A percentile compares a stretch with the other conserved stretches of the same genome.
These are phyloP conservation scores for Tetracladium setigerum DNA, from an alignment of 495 filamentous ascomycete genomes.

Conservation along the genomic window DNA sequence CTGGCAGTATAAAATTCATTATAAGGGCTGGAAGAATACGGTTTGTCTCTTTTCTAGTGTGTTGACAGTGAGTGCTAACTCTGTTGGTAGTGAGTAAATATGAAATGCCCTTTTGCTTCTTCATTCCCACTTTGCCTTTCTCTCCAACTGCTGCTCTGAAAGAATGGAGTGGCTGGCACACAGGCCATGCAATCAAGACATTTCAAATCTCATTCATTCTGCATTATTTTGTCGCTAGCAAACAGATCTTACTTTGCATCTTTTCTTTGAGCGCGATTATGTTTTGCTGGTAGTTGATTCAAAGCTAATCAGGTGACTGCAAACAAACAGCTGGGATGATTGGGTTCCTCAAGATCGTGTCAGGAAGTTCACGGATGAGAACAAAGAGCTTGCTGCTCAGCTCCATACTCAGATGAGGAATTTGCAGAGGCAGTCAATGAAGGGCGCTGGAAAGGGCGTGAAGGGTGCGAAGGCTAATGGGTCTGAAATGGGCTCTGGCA, in stretches of 20 bases:
- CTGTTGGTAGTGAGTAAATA: too few relatives aligned
- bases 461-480: constrained; percentile 43
- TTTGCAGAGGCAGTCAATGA: constrained; percentile 36
- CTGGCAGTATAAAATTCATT: constrained; percentile 86
- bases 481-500: constrained; percentile 70
- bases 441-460: constrained; percentile 36
- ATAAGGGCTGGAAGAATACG: constrained; percentile 98
- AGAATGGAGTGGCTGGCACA: too few relatives aligned
- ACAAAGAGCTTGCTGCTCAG: constrained; percentile 71
- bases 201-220: not conserved
- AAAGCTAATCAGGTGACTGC: constrained; percentile 10
- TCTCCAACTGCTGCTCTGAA: not conserved
- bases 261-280: not conserved
- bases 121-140: not conserved
- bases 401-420: constrained; percentile 52
- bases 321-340: constrained; percentile 71
- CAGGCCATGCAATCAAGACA: not conserved
- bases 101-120: not conserved
- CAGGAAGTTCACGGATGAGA: constrained; percentile 89
- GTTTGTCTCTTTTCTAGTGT: not conserved
- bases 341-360: constrained; percentile 95
- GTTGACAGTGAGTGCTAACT: too few relatives aligned
- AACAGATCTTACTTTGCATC: not conserved
- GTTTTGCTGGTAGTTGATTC: not conserved
- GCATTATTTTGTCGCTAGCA: not conserved